These are phyloP conservation scores for Aspergillus fructus DNA, from an alignment of 2,329 filamentous ascomycete genomes.

Conservation along the genomic window DNA sequence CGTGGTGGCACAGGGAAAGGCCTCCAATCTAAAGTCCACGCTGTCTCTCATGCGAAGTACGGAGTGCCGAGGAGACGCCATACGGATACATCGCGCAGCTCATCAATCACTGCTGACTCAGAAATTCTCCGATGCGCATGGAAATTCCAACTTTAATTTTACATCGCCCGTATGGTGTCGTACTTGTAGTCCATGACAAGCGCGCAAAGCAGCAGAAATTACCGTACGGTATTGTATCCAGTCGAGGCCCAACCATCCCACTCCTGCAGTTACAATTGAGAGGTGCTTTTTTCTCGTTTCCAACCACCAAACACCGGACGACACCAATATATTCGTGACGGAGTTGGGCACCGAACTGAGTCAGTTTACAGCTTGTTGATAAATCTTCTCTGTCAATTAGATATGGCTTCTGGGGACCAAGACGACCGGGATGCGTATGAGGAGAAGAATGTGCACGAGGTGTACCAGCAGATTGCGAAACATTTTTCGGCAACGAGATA, in stretches of 20 bases:
- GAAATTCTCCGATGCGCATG: constrained; percentile 14
- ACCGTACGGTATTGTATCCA: constrained; percentile 2
- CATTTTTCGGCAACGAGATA: constrained; percentile 57
- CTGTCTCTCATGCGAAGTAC: too few species aligned
- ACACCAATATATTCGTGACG: not conserved
- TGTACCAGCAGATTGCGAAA: constrained; percentile 66
- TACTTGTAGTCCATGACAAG: not conserved
- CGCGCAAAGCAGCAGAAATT: not conserved
- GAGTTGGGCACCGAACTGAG: not conserved
- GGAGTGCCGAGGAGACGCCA: too few species aligned
- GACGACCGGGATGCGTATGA: constrained; percentile 60
- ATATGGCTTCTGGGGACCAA: not conserved
- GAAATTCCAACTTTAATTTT: constrained; percentile 11
- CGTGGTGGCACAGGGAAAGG: too few species aligned
- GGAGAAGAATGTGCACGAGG: constrained; percentile 79
- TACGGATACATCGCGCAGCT: not conserved
- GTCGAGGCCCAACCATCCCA: not conserved
- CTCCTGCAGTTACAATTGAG: not conserved
- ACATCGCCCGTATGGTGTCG: not conserved
- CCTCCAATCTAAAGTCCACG: too few species aligned
- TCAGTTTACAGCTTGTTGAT: not conserved
- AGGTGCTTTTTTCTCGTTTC: not conserved
- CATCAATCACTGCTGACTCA: constrained; percentile 5
- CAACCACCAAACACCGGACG: not conserved
- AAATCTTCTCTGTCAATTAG: not conserved